Conservation (phyloP, 768 basidiomycete genomes). For the Sarcodon aspratus region DNA sequence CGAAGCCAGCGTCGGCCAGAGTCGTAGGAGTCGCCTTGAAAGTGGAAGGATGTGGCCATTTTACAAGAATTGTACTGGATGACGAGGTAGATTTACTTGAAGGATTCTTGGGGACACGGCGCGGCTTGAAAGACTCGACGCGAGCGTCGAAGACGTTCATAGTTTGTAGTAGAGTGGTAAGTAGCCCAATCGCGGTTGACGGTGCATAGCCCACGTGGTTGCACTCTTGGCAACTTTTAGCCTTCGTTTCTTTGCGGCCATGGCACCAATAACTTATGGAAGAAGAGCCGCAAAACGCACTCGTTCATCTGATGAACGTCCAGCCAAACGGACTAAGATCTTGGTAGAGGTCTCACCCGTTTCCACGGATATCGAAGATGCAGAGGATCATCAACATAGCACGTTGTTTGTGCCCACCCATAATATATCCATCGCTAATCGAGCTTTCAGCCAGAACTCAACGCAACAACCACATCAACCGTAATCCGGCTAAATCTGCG, state of each 20-base stretch:
- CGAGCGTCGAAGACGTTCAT: slow-evolving; percentile 26
- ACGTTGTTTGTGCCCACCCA: too few relatives aligned
- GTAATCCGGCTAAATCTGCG: too few relatives aligned
- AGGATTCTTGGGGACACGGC: slow-evolving; percentile 47
- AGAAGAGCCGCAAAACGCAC: too few relatives aligned
- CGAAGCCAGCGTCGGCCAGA: slow-evolving; percentile 88
- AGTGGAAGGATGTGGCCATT: slow-evolving; percentile 67
- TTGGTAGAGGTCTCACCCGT: too few relatives aligned
- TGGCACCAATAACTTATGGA: too few relatives aligned
- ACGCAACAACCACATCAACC: too few relatives aligned
- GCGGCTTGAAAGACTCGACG: slow-evolving; percentile 56
- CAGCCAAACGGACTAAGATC: too few relatives aligned
- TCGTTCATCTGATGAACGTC: too few relatives aligned
- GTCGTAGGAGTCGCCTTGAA: slow-evolving; percentile 62
- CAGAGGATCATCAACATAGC: too few relatives aligned
- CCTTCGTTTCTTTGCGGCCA: neutral
- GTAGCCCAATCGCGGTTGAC: neutral
- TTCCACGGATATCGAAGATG: too few relatives aligned
- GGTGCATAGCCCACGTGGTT: neutral
- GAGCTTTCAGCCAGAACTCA: too few relatives aligned
- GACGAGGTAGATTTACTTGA: slow-evolving; percentile 25
- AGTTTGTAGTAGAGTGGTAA: neutral
- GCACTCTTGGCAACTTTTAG: neutral
- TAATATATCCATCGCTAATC: too few relatives aligned
- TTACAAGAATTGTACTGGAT: slow-evolving; percentile 32